phyloP scores from a whole-genome alignment of 2,329 filamentous ascomycete species.

The Colletotrichum acutatum region DNA sequence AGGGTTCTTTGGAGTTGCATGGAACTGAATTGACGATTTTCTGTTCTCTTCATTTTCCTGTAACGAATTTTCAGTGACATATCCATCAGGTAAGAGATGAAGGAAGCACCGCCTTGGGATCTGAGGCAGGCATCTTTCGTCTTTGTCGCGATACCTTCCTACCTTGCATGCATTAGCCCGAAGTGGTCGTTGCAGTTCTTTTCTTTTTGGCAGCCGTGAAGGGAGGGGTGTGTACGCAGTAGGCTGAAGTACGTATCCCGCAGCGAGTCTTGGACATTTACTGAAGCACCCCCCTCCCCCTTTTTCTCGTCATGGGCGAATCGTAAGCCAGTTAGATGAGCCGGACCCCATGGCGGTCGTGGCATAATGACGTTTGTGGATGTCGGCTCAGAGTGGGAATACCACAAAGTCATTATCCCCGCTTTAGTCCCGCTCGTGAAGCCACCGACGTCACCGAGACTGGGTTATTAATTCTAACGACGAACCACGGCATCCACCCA shows the following conservation, averaged over 20 bases:
- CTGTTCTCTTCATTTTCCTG: not conserved
- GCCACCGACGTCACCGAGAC: constrained; percentile 28
- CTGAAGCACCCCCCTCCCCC: not conserved
- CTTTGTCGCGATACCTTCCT: not conserved
- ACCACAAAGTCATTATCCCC: constrained; percentile 23
- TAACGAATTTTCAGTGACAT: not conserved
- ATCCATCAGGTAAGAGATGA: not conserved
- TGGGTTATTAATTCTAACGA: constrained; percentile 32
- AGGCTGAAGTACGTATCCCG: not conserved
- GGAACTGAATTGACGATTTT: not conserved
- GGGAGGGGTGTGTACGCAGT: not conserved
- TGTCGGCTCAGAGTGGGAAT: constrained; percentile 22
- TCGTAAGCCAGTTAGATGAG: constrained; percentile 5
- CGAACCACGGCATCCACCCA: constrained; percentile 22
- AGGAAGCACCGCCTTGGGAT: not conserved
- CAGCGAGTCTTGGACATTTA: not conserved
- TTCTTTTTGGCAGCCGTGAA: not conserved
- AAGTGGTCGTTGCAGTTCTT: not conserved
- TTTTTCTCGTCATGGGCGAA: not conserved
- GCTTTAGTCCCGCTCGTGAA: not conserved
- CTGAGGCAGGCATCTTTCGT: not conserved
- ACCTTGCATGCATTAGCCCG: not conserved
- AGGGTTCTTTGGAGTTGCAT: not conserved
- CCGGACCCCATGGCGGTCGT: not conserved
- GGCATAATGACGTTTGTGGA: constrained; percentile 32